Conservation (phyloP, 2,329 filamentous ascomycete genomes). For the Sordariomycetes sp. region DNA sequence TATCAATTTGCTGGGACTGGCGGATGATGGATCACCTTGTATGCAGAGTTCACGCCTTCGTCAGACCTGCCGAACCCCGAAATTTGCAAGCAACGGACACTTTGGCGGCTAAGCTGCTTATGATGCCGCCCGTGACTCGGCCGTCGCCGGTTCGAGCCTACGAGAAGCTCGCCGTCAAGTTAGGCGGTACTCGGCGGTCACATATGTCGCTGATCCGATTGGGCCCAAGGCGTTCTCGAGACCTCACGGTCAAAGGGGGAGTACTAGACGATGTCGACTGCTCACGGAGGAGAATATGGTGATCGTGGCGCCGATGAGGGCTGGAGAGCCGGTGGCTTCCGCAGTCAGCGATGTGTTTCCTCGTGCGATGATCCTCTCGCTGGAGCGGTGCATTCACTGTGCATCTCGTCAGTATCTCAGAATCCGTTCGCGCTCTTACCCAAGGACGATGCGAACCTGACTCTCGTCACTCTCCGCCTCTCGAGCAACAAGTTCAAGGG, state of each 20-base stretch:
- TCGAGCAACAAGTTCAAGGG: conserved; percentile 45
- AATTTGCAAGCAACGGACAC: too few relatives aligned
- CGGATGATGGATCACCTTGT: too few relatives aligned
- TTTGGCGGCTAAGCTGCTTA: too few relatives aligned
- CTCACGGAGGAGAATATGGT: conserved; percentile 29
- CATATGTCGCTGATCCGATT: not conserved
- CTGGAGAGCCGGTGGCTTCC: conserved; percentile 46
- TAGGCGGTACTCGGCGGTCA: too few relatives aligned
- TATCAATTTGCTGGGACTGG: too few relatives aligned
- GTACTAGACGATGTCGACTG: conserved; percentile 20
- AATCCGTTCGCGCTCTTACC: not conserved
- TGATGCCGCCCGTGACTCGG: too few relatives aligned
- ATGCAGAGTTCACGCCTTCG: too few relatives aligned
- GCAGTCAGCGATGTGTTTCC: conserved; percentile 39
- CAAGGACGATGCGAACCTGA: conserved; percentile 10
- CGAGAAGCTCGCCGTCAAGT: too few relatives aligned
- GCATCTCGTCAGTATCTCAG: conserved; percentile 5
- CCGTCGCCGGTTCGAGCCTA: too few relatives aligned
- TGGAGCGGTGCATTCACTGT: conserved; percentile 34
- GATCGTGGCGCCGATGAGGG: conserved; percentile 48
- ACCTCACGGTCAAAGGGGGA: not conserved
- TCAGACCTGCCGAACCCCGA: too few relatives aligned
- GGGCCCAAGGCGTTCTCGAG: not conserved
- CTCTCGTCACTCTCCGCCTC: conserved; percentile 36
- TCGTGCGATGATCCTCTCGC: conserved; percentile 21